These are phyloP conservation scores for Botryotinia calthae DNA, from an alignment of 2,329 filamentous ascomycete genomes.

Conservation along the genomic window DNA sequence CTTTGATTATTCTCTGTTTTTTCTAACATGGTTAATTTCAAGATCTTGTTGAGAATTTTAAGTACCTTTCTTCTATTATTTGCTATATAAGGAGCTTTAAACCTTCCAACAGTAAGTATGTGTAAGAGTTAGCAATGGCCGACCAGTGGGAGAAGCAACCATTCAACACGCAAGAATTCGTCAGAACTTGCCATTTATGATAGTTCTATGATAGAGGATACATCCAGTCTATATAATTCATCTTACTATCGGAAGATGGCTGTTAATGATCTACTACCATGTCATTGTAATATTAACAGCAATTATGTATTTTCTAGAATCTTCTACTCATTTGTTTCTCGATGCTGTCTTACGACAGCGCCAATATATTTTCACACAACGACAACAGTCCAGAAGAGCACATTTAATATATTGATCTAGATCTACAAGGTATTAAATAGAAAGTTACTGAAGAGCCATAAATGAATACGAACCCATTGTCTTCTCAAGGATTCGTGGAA, in stretches of 20 bases:
- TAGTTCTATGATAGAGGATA: background rate
- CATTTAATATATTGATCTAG: background rate
- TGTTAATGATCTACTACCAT: background rate
- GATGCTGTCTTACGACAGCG: background rate
- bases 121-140: fast-evolving
- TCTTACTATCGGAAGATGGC: fast-evolving
- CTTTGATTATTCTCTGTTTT: background rate
- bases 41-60: no score
- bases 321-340: background rate
- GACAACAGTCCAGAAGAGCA: background rate
- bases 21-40: background rate
- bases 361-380: background rate
- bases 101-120: no score
- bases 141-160: background rate
- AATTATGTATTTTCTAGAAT: background rate
- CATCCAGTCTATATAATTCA: background rate
- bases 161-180: no score
- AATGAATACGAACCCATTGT: background rate
- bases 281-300: background rate
- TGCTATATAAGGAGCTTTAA: background rate
- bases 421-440: no score
- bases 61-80: fast-evolving
- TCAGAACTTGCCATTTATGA: fast-evolving
- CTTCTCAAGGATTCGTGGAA: no score
- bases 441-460: background rate